phyloP scores from a whole-genome alignment of 2,329 filamentous ascomycete species.

The Blastomyces silverae region DNA sequence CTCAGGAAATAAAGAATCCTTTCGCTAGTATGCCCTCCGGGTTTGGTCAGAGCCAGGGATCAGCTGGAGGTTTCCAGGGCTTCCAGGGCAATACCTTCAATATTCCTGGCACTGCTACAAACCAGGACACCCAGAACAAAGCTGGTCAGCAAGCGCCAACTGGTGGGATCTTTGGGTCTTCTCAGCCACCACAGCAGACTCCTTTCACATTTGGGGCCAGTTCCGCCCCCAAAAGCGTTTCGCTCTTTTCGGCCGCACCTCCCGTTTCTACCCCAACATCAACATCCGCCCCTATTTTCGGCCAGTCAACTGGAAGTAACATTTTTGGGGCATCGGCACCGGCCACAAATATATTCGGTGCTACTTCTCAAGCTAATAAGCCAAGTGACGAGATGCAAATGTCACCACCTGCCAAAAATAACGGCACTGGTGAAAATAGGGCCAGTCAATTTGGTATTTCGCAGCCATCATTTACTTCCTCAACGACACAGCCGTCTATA shows the following conservation, averaged over 20 bases:
- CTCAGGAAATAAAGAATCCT: conserved; percentile 30
- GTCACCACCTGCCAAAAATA: conserved; percentile 29
- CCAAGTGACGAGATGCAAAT: conserved; percentile 31
- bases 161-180: conserved; percentile 17
- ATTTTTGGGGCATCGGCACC: conserved; percentile 15
- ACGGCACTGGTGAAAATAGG: conserved; percentile 20
- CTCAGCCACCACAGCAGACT: conserved; percentile 13
- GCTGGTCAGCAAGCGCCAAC: conserved; percentile 12
- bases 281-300: conserved; percentile 26
- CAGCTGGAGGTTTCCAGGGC: conserved; percentile 25
- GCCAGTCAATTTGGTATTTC: conserved; percentile 23
- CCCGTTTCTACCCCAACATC: conserved; percentile 21
- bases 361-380: conserved; percentile 14
- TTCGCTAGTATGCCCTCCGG: conserved; percentile 30
- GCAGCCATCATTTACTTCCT: conserved; percentile 23
- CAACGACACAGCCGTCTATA: conserved; percentile 17
- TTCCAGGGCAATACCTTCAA: conserved; percentile 34
- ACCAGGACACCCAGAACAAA: conserved; percentile 17
- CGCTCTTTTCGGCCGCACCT: conserved; percentile 15
- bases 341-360: conserved; percentile 19
- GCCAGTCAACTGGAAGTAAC: conserved; percentile 24
- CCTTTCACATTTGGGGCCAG: conserved; percentile 13
- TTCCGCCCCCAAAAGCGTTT: neutral
- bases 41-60: conserved; percentile 22
- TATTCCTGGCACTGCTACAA: conserved; percentile 23